Evolutionary conservation across 805 yeast genomes (phyloP).

Genomic region (Scheffersomyces stipitis): DNA sequence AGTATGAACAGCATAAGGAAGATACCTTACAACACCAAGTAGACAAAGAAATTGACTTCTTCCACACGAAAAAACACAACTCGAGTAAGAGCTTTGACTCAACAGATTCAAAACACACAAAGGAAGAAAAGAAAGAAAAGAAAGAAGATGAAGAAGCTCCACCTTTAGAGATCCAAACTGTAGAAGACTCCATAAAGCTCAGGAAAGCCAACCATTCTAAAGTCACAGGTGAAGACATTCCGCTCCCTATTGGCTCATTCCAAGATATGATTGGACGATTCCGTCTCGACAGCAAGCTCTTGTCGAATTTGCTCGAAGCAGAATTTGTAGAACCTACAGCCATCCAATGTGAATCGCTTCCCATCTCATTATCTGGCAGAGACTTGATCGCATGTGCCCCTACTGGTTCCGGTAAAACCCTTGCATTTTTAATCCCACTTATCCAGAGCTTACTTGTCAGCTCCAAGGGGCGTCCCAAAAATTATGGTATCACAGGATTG

Average conservation of each 20-base stretch:
- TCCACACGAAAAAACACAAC: conserved; percentile 54
- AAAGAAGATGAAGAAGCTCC: conserved; percentile 32
- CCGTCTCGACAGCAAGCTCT: conserved; percentile 56
- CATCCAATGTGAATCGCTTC: conserved; percentile 88
- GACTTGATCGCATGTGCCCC: conserved; percentile 95
- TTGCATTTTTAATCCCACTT: conserved; percentile 84
- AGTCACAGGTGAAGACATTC: conserved; percentile 80
- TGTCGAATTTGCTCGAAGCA: conserved; percentile 63
- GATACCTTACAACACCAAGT: conserved; percentile 48
- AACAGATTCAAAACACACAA: conserved; percentile 17
- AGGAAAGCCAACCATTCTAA: conserved; percentile 66
- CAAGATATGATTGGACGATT: conserved; percentile 74
- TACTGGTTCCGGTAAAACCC: conserved; percentile 96
- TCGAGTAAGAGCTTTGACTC: conserved; percentile 10
- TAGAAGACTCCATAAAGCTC: conserved; percentile 58
- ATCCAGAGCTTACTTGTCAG: conserved; percentile 48
- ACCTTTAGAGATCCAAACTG: conserved; percentile 46
- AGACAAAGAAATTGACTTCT: conserved; percentile 80
- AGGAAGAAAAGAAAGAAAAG: conserved; percentile 22
- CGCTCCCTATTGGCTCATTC: conserved; percentile 90
- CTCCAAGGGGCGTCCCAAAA: conserved; percentile 25
- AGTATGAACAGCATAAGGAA: conserved; percentile 30
- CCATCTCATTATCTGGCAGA: conserved; percentile 63
- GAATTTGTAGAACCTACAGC: conserved; percentile 88
- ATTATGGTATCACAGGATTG: conserved; percentile 65